Conservation (phyloP, 495 filamentous ascomycete genomes). For the Daldinia decipiens region DNA sequence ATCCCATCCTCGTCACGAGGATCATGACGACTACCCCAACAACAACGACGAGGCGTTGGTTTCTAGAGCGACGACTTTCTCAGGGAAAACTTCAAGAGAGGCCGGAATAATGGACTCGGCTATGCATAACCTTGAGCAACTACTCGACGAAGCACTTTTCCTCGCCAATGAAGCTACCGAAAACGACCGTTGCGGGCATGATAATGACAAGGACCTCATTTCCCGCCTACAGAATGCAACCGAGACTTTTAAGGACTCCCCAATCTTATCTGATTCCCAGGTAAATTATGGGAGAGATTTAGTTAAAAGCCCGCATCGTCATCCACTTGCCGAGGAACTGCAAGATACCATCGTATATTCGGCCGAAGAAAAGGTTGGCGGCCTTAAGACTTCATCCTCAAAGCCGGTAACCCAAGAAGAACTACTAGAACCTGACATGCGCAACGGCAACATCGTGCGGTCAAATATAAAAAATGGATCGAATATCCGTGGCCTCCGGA, state of each 20-base stretch:
- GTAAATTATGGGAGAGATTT: neutral
- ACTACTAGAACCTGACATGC: slow-evolving; percentile 35
- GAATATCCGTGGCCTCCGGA: slow-evolving; percentile 17
- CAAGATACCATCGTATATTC: slow-evolving; percentile 8
- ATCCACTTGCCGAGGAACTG: neutral
- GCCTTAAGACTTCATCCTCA: slow-evolving; percentile 11
- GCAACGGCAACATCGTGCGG: slow-evolving; percentile 37
- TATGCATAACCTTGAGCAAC: slow-evolving; percentile 57
- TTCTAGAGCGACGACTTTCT: slow-evolving; percentile 44
- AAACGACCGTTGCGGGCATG: slow-evolving; percentile 26
- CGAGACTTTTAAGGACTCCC: neutral
- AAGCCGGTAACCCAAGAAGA: slow-evolving; percentile 33
- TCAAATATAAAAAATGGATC: neutral
- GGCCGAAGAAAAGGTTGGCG: neutral
- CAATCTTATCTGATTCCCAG: neutral
- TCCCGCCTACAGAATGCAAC: neutral
- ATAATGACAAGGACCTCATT: slow-evolving; percentile 14
- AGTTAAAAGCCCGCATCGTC: neutral
- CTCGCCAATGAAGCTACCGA: slow-evolving; percentile 55
- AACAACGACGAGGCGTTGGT: slow-evolving; percentile 33
- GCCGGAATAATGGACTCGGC: slow-evolving; percentile 44
- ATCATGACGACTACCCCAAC: slow-evolving; percentile 32
- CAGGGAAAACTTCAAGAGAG: slow-evolving; percentile 28
- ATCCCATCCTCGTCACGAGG: slow-evolving; percentile 35
- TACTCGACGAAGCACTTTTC: slow-evolving; percentile 58